phyloP scores from a whole-genome alignment of 2,329 filamentous ascomycete species.

The Beauveria scarabaeidicola region DNA sequence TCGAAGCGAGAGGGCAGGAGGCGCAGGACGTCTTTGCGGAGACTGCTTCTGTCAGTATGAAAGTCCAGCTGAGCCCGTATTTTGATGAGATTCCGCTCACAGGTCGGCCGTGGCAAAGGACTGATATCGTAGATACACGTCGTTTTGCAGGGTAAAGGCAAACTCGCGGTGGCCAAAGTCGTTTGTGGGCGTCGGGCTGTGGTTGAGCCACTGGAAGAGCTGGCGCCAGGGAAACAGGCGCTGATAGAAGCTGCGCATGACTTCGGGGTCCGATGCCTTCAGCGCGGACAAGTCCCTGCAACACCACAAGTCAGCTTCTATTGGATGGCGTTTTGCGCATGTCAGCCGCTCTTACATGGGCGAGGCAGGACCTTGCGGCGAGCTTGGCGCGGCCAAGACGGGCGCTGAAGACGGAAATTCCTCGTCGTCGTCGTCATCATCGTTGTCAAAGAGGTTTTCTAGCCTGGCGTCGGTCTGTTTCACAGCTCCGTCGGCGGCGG shows the following conservation, averaged over 20 bases:
- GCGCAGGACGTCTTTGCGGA: slow-evolving; percentile 84
- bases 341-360: slow-evolving; percentile 28
- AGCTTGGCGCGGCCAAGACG: slow-evolving; percentile 31
- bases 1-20: slow-evolving; percentile 92
- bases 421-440: slow-evolving; percentile 54
- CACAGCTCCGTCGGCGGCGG: slow-evolving; percentile 16
- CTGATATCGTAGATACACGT: slow-evolving; percentile 88
- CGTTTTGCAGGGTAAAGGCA: slow-evolving; percentile 87
- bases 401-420: slow-evolving; percentile 48
- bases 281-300: slow-evolving; percentile 27
- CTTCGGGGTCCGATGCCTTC: slow-evolving; percentile 62
- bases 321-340: neutral
- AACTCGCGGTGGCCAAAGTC: slow-evolving; percentile 95
- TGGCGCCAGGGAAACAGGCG: slow-evolving; percentile 90
- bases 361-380: slow-evolving; percentile 33
- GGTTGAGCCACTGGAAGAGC: slow-evolving; percentile 97
- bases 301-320: slow-evolving; percentile 9
- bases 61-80: neutral
- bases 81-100: slow-evolving; percentile 23
- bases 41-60: slow-evolving; percentile 32
- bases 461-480: slow-evolving; percentile 45
- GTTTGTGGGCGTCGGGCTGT: slow-evolving; percentile 73
- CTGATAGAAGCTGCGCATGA: slow-evolving; percentile 91
- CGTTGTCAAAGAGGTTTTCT: slow-evolving; percentile 51
- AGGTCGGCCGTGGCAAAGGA: slow-evolving; percentile 49